Evolutionary conservation across 331 rosid genomes (phyloP).

Genomic region (Pyrus hybrid): DNA sequence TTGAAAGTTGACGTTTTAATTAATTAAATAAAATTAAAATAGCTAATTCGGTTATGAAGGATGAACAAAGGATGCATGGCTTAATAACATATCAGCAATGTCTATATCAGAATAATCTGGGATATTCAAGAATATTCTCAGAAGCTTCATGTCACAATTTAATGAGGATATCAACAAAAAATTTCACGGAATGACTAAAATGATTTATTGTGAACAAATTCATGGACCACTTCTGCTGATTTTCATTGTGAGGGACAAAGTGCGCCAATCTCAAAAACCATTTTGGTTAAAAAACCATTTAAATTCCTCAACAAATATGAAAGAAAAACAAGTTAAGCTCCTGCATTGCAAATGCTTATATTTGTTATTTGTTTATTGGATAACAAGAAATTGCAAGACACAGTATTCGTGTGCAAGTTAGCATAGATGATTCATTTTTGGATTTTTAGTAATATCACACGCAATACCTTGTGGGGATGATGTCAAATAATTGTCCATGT

Average conservation of each 20-base stretch:
- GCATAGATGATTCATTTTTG: neutral
- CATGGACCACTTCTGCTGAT: fast-evolving
- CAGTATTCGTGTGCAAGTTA: neutral
- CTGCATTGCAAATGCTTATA: neutral
- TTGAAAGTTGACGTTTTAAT: too few relatives aligned
- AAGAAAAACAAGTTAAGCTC: neutral
- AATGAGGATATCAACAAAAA: too few relatives aligned
- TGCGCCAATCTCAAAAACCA: too few relatives aligned
- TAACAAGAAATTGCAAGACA: neutral
- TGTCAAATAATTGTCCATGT: neutral
- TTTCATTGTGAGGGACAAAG: too few relatives aligned
- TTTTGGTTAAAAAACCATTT: too few relatives aligned
- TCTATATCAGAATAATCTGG: neutral
- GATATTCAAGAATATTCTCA: neutral
- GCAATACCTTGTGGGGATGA: conserved; percentile 1
- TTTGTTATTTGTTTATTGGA: neutral
- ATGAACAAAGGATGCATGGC: neutral
- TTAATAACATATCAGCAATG: neutral
- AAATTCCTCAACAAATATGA: too few relatives aligned
- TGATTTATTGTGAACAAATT: too few relatives aligned
- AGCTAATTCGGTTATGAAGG: neutral
- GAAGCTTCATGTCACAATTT: neutral
- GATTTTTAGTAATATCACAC: neutral
- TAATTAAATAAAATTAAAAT: neutral
- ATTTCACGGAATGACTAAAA: too few relatives aligned